Evolutionary conservation across 768 basidiomycete species (phyloP).

Genomic region (Podaxis sp.): DNA sequence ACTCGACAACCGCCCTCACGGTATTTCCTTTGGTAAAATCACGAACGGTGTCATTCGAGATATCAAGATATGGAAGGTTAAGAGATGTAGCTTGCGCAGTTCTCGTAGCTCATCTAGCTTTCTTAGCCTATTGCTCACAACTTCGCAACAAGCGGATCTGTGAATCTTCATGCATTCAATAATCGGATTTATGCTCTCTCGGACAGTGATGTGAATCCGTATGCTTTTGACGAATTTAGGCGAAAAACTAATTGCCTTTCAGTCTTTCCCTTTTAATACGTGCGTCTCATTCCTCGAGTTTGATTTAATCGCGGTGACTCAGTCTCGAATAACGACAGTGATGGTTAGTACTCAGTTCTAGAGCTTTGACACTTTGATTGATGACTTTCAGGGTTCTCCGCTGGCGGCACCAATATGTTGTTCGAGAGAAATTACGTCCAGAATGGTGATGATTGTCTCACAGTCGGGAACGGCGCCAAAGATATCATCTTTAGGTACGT

Average conservation of each 20-base stretch:
- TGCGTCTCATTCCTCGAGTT: slow-evolving; percentile 22
- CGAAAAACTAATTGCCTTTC: background rate
- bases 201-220: slow-evolving; percentile 28
- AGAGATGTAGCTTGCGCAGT: background rate
- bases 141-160: slow-evolving; percentile 46
- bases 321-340: slow-evolving; percentile 19
- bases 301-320: background rate
- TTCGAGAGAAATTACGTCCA: slow-evolving; percentile 55
- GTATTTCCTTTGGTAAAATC: slow-evolving; percentile 50
- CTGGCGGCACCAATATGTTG: slow-evolving; percentile 50
- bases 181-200: slow-evolving; percentile 54
- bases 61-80: slow-evolving; percentile 54
- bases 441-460: slow-evolving; percentile 62
- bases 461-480: slow-evolving; percentile 51
- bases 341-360: slow-evolving; percentile 23
- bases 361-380: background rate
- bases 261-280: slow-evolving; percentile 64
- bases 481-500: slow-evolving; percentile 46
- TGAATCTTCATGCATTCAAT: slow-evolving; percentile 47
- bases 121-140: slow-evolving; percentile 54
- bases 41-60: slow-evolving; percentile 49
- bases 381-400: slow-evolving; percentile 39
- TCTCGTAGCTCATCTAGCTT: background rate
- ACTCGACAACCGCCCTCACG: slow-evolving; percentile 51
- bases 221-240: background rate